Evolutionary conservation across 129 eudicot species (phyloP).

Genomic region (Saposhnikovia divaricata): DNA sequence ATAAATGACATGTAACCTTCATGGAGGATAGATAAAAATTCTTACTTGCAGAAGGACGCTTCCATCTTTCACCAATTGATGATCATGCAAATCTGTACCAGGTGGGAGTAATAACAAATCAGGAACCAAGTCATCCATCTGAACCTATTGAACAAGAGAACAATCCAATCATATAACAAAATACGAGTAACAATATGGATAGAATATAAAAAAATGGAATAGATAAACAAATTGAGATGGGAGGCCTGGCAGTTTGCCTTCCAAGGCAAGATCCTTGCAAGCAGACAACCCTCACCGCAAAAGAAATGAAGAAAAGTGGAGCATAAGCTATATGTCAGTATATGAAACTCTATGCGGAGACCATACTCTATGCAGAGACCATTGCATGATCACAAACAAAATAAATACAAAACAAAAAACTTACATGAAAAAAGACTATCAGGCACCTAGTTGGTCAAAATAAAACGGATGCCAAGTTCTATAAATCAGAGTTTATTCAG

Average conservation of each 20-base stretch:
- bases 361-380: neutral
- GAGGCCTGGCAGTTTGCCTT: neutral
- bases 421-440: neutral
- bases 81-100: slow-evolving; percentile 79
- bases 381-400: neutral
- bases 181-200: neutral
- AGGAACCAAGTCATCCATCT: slow-evolving; percentile 70
- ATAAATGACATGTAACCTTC: neutral
- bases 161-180: slow-evolving; percentile 9
- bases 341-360: neutral
- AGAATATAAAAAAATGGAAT: neutral
- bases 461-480: neutral
- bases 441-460: neutral
- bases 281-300: neutral
- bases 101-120: slow-evolving; percentile 83
- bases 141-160: slow-evolving; percentile 43
- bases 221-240: neutral
- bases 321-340: neutral
- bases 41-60: slow-evolving; percentile 81
- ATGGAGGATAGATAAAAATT: neutral
- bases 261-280: neutral
- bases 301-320: neutral
- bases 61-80: slow-evolving; percentile 65
- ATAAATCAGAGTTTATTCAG: neutral
- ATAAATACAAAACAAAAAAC: neutral